These are phyloP conservation scores for Erythrophleum fordii DNA, from an alignment of 306 rosid genomes.

Conservation along the genomic window DNA sequence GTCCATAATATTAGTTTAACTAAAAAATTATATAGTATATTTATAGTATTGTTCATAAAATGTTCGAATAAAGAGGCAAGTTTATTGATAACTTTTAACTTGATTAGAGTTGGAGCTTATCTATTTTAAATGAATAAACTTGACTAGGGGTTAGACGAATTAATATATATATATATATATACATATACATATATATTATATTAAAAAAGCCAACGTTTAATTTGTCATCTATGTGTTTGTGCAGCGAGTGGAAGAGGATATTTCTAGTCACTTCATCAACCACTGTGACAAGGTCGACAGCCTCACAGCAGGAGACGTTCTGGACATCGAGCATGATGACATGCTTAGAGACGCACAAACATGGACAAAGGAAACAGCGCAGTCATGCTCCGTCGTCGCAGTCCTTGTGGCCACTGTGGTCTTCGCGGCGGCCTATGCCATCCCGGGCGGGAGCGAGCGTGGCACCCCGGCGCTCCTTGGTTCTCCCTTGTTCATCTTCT, in stretches of 20 bases:
- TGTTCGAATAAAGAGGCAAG: too few relatives aligned
- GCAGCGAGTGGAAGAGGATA: slow-evolving; percentile 34
- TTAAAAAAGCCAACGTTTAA: too few relatives aligned
- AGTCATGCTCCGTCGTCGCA: slow-evolving; percentile 42
- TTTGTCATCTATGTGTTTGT: too few relatives aligned
- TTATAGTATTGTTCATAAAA: too few relatives aligned
- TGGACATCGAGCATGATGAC: neutral
- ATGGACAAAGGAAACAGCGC: slow-evolving; percentile 34
- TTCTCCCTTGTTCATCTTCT: slow-evolving; percentile 36
- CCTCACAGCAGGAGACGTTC: slow-evolving; percentile 13
- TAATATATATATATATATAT: too few relatives aligned
- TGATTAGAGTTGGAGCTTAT: too few relatives aligned
- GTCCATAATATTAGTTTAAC: too few relatives aligned
- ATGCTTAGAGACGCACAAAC: slow-evolving; percentile 34
- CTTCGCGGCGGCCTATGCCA: slow-evolving; percentile 41
- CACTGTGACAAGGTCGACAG: neutral
- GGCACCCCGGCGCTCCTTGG: slow-evolving; percentile 4
- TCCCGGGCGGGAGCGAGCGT: slow-evolving; percentile 26
- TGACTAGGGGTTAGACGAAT: too few relatives aligned
- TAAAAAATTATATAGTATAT: too few relatives aligned
- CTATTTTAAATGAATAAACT: too few relatives aligned
- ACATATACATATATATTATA: too few relatives aligned
- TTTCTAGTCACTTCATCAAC: neutral
- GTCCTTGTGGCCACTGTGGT: slow-evolving; percentile 45
- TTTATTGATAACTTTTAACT: too few relatives aligned